Conservation (phyloP, 2,329 filamentous ascomycete species). For the Aureobasidium sp. region DNA sequence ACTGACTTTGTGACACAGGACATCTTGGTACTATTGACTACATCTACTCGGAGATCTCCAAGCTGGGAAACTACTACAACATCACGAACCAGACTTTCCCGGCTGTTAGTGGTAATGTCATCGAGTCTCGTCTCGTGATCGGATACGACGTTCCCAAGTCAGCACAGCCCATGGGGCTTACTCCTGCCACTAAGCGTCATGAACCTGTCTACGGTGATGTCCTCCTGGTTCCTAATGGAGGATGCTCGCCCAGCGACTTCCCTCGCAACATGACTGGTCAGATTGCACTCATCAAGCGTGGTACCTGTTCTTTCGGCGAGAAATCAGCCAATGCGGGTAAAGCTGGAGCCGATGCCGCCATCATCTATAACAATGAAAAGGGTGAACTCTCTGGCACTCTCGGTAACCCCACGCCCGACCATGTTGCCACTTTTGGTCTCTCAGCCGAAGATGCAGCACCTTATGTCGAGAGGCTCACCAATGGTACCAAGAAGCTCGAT, state of each 20-base stretch:
- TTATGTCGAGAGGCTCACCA: slow-evolving; percentile 48
- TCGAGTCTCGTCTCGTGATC: slow-evolving; percentile 37
- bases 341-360: slow-evolving; percentile 62
- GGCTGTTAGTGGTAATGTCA: slow-evolving; percentile 26
- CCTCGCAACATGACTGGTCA: slow-evolving; percentile 52
- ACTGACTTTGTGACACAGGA: background rate
- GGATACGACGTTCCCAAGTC: slow-evolving; percentile 52
- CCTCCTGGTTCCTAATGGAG: slow-evolving; percentile 52
- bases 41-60: slow-evolving; percentile 29
- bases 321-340: slow-evolving; percentile 63
- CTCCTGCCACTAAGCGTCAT: slow-evolving; percentile 21
- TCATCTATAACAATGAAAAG: slow-evolving; percentile 64
- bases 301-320: slow-evolving; percentile 61
- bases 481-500: slow-evolving; percentile 31
- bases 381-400: slow-evolving; percentile 62
- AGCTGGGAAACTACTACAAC: slow-evolving; percentile 55
- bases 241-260: slow-evolving; percentile 59
- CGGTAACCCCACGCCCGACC: slow-evolving; percentile 38
- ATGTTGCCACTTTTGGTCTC: slow-evolving; percentile 64
- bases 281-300: slow-evolving; percentile 65
- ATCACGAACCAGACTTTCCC: slow-evolving; percentile 43
- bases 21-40: slow-evolving; percentile 26
- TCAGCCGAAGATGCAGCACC: slow-evolving; percentile 52
- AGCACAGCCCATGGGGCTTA: slow-evolving; percentile 49
- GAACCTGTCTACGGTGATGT: slow-evolving; percentile 36